These are phyloP conservation scores for Stagonosporopsis vannaccii DNA, from an alignment of 2,329 filamentous ascomycete species.

Conservation along the genomic window DNA sequence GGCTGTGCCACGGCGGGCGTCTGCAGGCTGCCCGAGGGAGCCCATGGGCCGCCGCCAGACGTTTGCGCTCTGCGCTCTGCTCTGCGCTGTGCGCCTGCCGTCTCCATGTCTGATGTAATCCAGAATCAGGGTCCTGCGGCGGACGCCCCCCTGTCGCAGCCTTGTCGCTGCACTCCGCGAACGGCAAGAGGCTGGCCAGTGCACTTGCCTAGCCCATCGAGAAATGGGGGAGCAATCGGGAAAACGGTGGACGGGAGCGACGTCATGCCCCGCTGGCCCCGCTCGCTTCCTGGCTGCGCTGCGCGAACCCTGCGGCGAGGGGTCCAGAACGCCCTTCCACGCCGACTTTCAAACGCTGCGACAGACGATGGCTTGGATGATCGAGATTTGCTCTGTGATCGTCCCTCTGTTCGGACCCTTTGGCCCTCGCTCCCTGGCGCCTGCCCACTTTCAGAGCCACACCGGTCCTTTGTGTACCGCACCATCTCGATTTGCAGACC, in stretches of 20 bases:
- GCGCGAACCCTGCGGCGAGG: slow-evolving; percentile 23
- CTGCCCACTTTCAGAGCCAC: slow-evolving; percentile 6
- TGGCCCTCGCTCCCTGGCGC: neutral
- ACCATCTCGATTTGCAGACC: slow-evolving; percentile 10
- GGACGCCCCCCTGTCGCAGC: slow-evolving; percentile 15
- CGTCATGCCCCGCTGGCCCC: slow-evolving; percentile 20
- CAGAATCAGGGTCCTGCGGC: slow-evolving; percentile 32
- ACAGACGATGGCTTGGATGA: slow-evolving; percentile 16
- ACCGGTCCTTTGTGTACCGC: slow-evolving; percentile 9
- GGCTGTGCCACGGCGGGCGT: neutral
- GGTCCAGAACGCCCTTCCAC: slow-evolving; percentile 21
- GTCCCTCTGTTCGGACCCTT: slow-evolving; percentile 12
- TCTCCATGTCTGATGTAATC: slow-evolving; percentile 32
- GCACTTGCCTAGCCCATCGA: slow-evolving; percentile 24
- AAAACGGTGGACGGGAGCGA: slow-evolving; percentile 17
- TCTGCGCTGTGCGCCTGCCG: no score
- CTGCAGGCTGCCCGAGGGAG: slow-evolving; percentile 4
- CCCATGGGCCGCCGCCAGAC: slow-evolving; percentile 5
- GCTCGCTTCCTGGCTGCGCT: slow-evolving; percentile 15
- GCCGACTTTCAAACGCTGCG: slow-evolving; percentile 25
- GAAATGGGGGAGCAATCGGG: slow-evolving; percentile 25
- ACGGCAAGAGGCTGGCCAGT: slow-evolving; percentile 8
- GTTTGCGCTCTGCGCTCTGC: slow-evolving; percentile 9
- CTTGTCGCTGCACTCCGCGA: slow-evolving; percentile 19
- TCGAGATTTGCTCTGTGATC: slow-evolving; percentile 27